These are phyloP conservation scores for Trichoderma guizhouense DNA, from an alignment of 2,329 filamentous ascomycete species.

Conservation along the genomic window DNA sequence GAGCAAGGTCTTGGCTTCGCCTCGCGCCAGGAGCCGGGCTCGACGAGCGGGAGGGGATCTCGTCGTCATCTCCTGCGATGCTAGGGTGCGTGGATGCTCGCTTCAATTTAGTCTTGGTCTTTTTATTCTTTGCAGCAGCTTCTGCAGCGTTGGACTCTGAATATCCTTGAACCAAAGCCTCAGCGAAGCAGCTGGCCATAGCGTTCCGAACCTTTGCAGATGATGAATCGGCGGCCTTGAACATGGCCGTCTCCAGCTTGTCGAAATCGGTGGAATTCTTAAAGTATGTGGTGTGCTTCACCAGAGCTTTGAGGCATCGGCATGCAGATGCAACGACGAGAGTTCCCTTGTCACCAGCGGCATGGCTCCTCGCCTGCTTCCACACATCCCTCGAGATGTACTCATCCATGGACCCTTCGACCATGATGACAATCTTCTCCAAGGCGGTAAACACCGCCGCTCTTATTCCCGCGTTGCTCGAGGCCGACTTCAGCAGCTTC, in stretches of 20 bases:
- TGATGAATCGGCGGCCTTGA: slow-evolving; percentile 81
- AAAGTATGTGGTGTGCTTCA: slow-evolving; percentile 74
- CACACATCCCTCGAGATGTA: slow-evolving; percentile 81
- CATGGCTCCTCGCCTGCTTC: slow-evolving; percentile 81
- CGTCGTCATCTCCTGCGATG: slow-evolving; percentile 69
- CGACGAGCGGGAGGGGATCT: slow-evolving; percentile 61
- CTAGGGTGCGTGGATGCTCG: slow-evolving; percentile 58
- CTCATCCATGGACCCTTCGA: slow-evolving; percentile 78
- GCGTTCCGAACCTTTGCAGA: slow-evolving; percentile 76
- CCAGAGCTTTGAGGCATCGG: slow-evolving; percentile 71
- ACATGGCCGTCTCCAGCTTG: slow-evolving; percentile 74
- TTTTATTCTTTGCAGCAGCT: slow-evolving; percentile 61
- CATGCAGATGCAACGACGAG: slow-evolving; percentile 78
- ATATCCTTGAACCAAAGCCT: slow-evolving; percentile 78
- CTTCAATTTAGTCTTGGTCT: slow-evolving; percentile 61
- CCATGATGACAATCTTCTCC: slow-evolving; percentile 71
- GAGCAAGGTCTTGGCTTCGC: slow-evolving; percentile 67
- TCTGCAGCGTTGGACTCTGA: slow-evolving; percentile 46
- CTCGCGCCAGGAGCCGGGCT: slow-evolving; percentile 68
- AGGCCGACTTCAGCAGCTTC: slow-evolving; percentile 75
- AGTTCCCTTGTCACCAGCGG: slow-evolving; percentile 74
- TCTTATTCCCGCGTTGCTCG: slow-evolving; percentile 76
- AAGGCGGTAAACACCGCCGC: slow-evolving; percentile 74
- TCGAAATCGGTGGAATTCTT: slow-evolving; percentile 89
- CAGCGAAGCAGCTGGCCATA: slow-evolving; percentile 79